Base-by-base conservation (phyloP, 106 monocot genomes). In the Platanthera zijinensis region DNA sequence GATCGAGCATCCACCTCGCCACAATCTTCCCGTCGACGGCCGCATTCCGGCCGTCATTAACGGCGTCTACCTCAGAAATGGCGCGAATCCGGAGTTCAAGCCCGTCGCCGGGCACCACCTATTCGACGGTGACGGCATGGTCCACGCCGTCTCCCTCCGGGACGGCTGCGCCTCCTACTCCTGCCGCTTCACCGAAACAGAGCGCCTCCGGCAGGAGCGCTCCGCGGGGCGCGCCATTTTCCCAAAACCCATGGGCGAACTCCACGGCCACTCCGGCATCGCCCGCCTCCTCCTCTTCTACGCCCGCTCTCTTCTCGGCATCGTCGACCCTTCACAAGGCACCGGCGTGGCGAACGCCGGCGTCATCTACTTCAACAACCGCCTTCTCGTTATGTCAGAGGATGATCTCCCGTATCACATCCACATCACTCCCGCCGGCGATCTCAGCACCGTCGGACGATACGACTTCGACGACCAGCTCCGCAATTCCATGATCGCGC, bases 331-430 rank as follows among this genome's bases (percentile, higher is more conserved):
- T 50, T 69, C 74, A 32, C 80, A 53, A 14, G 94, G 94, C 47
- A 86, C 73, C 52, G 94, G 94, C 45, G 90, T 89, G 57, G 94
- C 90, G 68, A 94, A 94, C 83, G 94, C 94, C 62, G 94, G 94
- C 19, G 79, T 94, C 39, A 59, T 94, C 57, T 94, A 85, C 80
- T 94, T 94, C 83, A 82, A 87, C 79, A 57, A 79, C 75, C 82
- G 85, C 19, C 85, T 94, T 17, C 94, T 94, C 48, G 94, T 90
- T 73, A 90, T 94, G 94, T 94, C 94, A 6, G 94, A 94, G 76
- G 94, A 94, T 78, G 94, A 94, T 82, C 77, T 90, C 32, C 94
- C 94, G 0, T 94, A 94, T 80, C 94, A 94, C 21, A 82, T 94
- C 32, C 53, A 78, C 10, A 49, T 90, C 62, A 74, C 75, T 3